phyloP scores from a whole-genome alignment of 1,284 basidiomycete species.

The Ceratobasidium theobromae region DNA sequence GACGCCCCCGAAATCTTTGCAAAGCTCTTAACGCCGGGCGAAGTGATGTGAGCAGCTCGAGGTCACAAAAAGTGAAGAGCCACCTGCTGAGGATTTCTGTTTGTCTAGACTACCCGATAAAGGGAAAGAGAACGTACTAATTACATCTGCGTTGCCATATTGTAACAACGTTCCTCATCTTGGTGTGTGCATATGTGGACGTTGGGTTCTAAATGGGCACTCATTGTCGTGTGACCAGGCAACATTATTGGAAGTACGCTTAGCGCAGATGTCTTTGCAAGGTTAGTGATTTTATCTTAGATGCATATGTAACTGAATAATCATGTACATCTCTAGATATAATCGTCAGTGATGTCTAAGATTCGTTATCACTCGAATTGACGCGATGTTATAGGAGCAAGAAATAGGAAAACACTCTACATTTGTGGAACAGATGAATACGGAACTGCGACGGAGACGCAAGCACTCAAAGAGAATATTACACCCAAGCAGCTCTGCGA shows the following conservation, averaged over 20 bases:
- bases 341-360: constrained; percentile 54
- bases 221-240: constrained; percentile 51
- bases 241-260: constrained; percentile 98
- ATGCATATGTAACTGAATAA: neutral
- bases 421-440: constrained; percentile 99
- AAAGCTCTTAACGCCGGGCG: constrained; percentile 37
- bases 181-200: constrained; percentile 50
- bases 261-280: constrained; percentile 93
- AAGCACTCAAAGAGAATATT: constrained; percentile 91
- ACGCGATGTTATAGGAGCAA: constrained; percentile 54
- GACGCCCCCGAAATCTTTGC: constrained; percentile 39
- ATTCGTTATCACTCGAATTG: neutral
- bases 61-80: neutral
- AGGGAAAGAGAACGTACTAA: constrained; percentile 83
- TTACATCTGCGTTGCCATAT: constrained; percentile 96
- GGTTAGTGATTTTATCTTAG: neutral
- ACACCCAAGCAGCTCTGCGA: constrained; percentile 88
- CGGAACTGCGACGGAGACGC: constrained; percentile 97
- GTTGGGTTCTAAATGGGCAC: constrained; percentile 4
- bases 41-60: constrained; percentile 24
- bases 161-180: constrained; percentile 99
- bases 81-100: constrained; percentile 28
- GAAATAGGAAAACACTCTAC: constrained; percentile 75
- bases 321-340: constrained; percentile 51
- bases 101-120: constrained; percentile 74